phyloP scores from a whole-genome alignment of 768 basidiomycete species.

The Hygrocybe punicea region DNA sequence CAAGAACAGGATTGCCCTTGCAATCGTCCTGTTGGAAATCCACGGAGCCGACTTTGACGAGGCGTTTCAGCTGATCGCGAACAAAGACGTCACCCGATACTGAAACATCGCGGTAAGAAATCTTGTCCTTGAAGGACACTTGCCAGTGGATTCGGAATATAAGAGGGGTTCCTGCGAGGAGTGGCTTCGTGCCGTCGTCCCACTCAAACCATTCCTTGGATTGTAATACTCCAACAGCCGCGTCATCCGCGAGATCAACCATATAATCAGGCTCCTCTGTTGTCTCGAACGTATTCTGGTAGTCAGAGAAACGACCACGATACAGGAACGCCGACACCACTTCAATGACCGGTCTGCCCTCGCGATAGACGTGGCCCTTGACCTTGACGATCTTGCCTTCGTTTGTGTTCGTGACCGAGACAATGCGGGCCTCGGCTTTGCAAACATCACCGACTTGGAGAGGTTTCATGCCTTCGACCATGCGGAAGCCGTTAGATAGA shows the following conservation, averaged over 20 bases:
- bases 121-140: conserved; percentile 88
- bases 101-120: conserved; percentile 72
- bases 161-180: conserved; percentile 75
- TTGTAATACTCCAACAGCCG: conserved; percentile 83
- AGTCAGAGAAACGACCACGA: conserved; percentile 91
- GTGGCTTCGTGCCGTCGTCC: conserved; percentile 77
- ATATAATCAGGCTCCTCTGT: conserved; percentile 86
- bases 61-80: conserved; percentile 81
- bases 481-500: conserved; percentile 93
- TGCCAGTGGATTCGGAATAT: conserved; percentile 88
- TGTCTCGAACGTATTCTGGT: conserved; percentile 92
- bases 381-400: conserved; percentile 93
- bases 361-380: conserved; percentile 77
- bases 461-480: conserved; percentile 72
- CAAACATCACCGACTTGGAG: conserved; percentile 86
- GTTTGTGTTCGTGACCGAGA: conserved; percentile 85
- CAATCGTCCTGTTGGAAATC: conserved; percentile 84
- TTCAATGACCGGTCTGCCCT: conserved; percentile 80
- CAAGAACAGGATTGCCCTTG: conserved; percentile 88
- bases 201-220: conserved; percentile 99
- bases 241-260: conserved; percentile 70
- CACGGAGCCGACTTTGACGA: conserved; percentile 85
- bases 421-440: conserved; percentile 82
- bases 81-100: conserved; percentile 86
- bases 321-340: conserved; percentile 95